Percentiles rank a stretch among this genome's conserved stretches.
Conservation (phyloP, 352 stramenopile genomes). For the Blastocystis sp. region DNA sequence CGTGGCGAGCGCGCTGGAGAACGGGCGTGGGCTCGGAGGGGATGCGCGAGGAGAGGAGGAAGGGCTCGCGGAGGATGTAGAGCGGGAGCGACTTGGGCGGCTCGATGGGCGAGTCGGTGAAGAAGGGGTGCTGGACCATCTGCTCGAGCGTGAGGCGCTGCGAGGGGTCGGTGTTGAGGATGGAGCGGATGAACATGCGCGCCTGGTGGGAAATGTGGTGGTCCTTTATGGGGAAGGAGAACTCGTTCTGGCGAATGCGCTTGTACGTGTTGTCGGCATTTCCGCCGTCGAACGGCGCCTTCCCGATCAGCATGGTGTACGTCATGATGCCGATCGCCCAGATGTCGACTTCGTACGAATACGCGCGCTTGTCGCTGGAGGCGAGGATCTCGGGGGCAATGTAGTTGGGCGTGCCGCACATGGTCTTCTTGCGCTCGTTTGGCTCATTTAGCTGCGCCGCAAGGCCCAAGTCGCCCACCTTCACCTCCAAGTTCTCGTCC, state of each 20-base stretch:
- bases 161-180: slow-evolving; percentile 55
- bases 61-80: slow-evolving; percentile 69
- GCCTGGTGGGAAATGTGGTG: slow-evolving; percentile 65
- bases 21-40: slow-evolving; percentile 59
- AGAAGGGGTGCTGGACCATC: slow-evolving; percentile 73
- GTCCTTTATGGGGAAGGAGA: slow-evolving; percentile 64
- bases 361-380: slow-evolving; percentile 80
- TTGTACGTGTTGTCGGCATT: slow-evolving; percentile 80
- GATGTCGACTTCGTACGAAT: slow-evolving; percentile 90
- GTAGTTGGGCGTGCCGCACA: slow-evolving; percentile 91
- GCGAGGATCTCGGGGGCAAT: slow-evolving; percentile 90
- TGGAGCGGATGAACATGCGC: slow-evolving; percentile 71
- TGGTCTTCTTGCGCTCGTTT: slow-evolving; percentile 87
- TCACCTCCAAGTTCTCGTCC: slow-evolving; percentile 80
- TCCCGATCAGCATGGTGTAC: slow-evolving; percentile 92
- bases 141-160: slow-evolving; percentile 60
- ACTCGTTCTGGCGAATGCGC: slow-evolving; percentile 49
- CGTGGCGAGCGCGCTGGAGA: slow-evolving; percentile 30
- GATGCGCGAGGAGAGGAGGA: slow-evolving; percentile 33
- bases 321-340: slow-evolving; percentile 92
- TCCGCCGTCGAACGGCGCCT: slow-evolving; percentile 93
- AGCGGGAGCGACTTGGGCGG: slow-evolving; percentile 68
- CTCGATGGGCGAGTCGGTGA: slow-evolving; percentile 69
- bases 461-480: slow-evolving; percentile 77
- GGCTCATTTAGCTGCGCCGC: slow-evolving; percentile 74